Evolutionary conservation across 148 eudicot genomes (phyloP), one percentile per base, ranked within the genome.

Genomic region (Arctostaphylos glauca): DNA sequence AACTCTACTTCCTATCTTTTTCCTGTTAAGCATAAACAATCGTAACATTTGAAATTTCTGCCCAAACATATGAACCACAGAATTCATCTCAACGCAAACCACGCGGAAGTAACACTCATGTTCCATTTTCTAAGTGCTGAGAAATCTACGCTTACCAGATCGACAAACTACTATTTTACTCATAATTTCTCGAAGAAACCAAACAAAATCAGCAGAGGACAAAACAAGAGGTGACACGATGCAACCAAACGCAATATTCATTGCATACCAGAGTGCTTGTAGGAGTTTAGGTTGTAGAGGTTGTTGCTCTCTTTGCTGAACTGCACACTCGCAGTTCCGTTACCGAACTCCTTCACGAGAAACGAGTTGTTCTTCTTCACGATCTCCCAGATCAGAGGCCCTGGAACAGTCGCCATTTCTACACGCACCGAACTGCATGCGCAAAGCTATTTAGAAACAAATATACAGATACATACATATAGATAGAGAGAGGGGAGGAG

Each of bases 361-460:
- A 96, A 96, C 8, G 86, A 90, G 78, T 93, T 96, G 92, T 94
- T 96, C 90, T 88, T 96, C 92, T 93, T 96, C 84, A 96, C 98
- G 7, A 94, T 89, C 92, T 96, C 98, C 98, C 98, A 96, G 6
- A 96, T 84, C 91, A 96, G 81, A 38, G 95, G 85, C 25, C 98
- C 98, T 56, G 98, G 97, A 50, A 91, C 94, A 21, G 95, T 90
- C 55, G 98, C 89, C 98, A 96, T 96, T 84, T 89, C 85, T 84
- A 62, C 68, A 21, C 58, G 71, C 66, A 16, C 2, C 2, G 18
- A 9, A 59, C 82, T 74, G 78, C 62, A 76, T 60, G 53, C 25
- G 48, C 19, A 59, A 47, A 49, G 44, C 25, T 25, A 43, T 10
- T 58, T 14, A 78, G 59, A 81, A 16, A n/a, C 81, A 78, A 23